These are phyloP conservation scores for Plasmodium vinckei DNA, from an alignment of 169 alveolate genomes.

Conservation along the genomic window DNA sequence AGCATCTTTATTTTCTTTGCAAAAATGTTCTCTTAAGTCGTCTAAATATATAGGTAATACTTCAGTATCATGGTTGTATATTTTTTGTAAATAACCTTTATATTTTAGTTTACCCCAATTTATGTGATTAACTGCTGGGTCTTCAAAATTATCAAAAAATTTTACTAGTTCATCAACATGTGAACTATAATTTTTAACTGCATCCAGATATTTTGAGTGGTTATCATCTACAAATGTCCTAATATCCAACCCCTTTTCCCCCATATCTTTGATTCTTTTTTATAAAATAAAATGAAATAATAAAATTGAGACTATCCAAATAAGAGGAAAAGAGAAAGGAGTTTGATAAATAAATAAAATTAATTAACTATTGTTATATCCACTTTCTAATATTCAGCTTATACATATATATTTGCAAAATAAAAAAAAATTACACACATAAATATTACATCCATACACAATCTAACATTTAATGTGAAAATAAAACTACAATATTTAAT, in stretches of 20 bases:
- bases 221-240: conserved; percentile 58
- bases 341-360: not conserved
- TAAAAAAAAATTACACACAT: too few species aligned
- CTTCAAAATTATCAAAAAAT: conserved; percentile 62
- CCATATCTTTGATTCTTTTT: conserved; percentile 5
- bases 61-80: conserved; percentile 66
- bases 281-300: not conserved
- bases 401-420: too few species aligned
- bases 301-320: not conserved
- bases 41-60: conserved; percentile 68
- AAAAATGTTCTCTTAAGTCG: conserved; percentile 58
- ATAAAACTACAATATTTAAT: too few species aligned
- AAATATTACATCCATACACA: too few species aligned
- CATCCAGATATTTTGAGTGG: conserved; percentile 65
- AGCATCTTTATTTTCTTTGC: conserved; percentile 56
- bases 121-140: conserved; percentile 40
- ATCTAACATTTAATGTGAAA: too few species aligned
- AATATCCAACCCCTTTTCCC: conserved; percentile 29
- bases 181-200: conserved; percentile 65
- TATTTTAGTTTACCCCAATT: conserved; percentile 71
- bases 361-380: too few species aligned
- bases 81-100: conserved; percentile 52
- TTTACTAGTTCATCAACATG: conserved; percentile 39
- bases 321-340: not conserved
- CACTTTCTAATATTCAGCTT: too few species aligned